phyloP scores from a whole-genome alignment of 2,329 filamentous ascomycete species.

The Fusarium abutilonis region DNA sequence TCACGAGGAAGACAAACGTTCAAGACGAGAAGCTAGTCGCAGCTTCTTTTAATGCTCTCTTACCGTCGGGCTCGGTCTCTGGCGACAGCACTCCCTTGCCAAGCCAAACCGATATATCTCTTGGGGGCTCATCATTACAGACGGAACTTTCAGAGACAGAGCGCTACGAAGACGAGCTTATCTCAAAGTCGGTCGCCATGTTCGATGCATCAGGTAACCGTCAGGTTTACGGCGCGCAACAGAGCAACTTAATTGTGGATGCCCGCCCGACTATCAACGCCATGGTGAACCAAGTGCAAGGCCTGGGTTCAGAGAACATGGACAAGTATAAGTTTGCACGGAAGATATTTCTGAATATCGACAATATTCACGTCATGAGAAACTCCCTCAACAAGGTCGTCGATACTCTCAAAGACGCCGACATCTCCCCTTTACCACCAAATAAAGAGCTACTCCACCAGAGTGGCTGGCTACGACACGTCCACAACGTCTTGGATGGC shows the following conservation, averaged over 20 bases:
- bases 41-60: slow-evolving; percentile 77
- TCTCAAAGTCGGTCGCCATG: slow-evolving; percentile 54
- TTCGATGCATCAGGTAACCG: slow-evolving; percentile 69
- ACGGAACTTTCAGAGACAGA: slow-evolving; percentile 70
- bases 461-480: slow-evolving; percentile 93
- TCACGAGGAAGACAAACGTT: slow-evolving; percentile 87
- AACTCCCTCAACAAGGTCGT: slow-evolving; percentile 88
- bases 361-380: slow-evolving; percentile 98
- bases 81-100: slow-evolving; percentile 50
- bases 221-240: slow-evolving; percentile 87
- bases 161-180: slow-evolving; percentile 73
- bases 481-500: slow-evolving; percentile 83
- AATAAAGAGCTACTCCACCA: slow-evolving; percentile 82
- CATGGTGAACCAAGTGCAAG: slow-evolving; percentile 91
- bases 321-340: slow-evolving; percentile 93
- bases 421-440: slow-evolving; percentile 83
- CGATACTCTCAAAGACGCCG: slow-evolving; percentile 90
- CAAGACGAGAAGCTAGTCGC: slow-evolving; percentile 95
- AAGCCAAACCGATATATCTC: slow-evolving; percentile 62
- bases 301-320: slow-evolving; percentile 96
- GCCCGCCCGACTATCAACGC: slow-evolving; percentile 94
- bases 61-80: slow-evolving; percentile 48
- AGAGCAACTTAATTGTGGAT: slow-evolving; percentile 94
- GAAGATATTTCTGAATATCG: slow-evolving; percentile 93
- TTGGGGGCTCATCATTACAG: slow-evolving; percentile 50